phyloP scores from a whole-genome alignment of 768 basidiomycete species.

The Russula earlei region DNA sequence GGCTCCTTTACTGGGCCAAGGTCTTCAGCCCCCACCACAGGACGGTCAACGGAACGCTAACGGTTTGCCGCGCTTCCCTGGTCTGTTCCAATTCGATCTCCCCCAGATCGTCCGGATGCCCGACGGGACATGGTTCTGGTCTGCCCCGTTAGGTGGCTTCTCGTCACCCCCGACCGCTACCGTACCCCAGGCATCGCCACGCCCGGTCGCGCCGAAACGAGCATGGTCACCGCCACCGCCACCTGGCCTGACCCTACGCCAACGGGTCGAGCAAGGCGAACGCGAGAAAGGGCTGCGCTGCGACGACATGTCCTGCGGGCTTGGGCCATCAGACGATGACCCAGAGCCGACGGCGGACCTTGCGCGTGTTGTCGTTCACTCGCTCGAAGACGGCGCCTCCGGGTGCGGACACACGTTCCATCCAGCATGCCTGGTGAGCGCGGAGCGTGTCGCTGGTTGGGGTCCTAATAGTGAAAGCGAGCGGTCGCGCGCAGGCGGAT shows the following conservation, averaged over 20 bases:
- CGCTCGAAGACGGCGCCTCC: slow-evolving; percentile 19
- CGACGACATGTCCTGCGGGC: slow-evolving; percentile 60
- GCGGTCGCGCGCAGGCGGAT: slow-evolving; percentile 22
- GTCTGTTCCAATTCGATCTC: slow-evolving; percentile 15
- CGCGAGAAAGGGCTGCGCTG: slow-evolving; percentile 66
- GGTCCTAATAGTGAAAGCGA: slow-evolving; percentile 36
- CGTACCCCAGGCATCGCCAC: slow-evolving; percentile 20
- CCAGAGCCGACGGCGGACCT: slow-evolving; percentile 33
- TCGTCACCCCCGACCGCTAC: background rate
- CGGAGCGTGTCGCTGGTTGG: slow-evolving; percentile 54
- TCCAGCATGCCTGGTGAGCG: slow-evolving; percentile 58
- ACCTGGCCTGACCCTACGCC: slow-evolving; percentile 62
- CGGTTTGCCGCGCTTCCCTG: slow-evolving; percentile 12
- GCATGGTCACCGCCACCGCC: slow-evolving; percentile 52
- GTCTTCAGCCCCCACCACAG: slow-evolving; percentile 10
- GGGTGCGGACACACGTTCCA: slow-evolving; percentile 66
- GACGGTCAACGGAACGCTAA: slow-evolving; percentile 7
- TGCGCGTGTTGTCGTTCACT: slow-evolving; percentile 34
- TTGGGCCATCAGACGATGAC: slow-evolving; percentile 69
- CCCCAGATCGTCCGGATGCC: slow-evolving; percentile 13
- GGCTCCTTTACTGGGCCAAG: slow-evolving; percentile 8
- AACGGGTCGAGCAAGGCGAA: slow-evolving; percentile 64
- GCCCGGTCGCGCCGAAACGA: slow-evolving; percentile 31
- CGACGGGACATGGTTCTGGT: slow-evolving; percentile 11
- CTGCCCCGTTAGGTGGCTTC: slow-evolving; percentile 5